Conservation (phyloP, 2,329 filamentous ascomycete genomes). For the Stemphylium vesicarium region DNA sequence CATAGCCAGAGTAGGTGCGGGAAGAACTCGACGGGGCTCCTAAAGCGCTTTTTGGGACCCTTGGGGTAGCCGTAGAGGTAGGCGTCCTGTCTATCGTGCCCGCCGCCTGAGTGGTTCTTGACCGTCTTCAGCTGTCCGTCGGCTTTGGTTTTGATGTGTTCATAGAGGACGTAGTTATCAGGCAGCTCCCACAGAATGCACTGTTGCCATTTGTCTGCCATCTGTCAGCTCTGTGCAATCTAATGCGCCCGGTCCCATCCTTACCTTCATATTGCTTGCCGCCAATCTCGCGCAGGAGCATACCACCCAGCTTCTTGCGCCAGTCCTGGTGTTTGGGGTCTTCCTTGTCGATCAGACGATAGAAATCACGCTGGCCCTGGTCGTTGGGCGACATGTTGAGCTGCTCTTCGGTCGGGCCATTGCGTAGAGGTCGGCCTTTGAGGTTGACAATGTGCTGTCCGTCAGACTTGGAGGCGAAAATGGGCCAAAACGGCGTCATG, state of each 20-base stretch:
- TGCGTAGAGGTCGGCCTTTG: constrained; percentile 58
- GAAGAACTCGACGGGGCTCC: constrained; percentile 66
- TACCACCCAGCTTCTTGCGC: constrained; percentile 65
- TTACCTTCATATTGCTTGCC: constrained; percentile 42
- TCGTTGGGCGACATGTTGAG: constrained; percentile 59
- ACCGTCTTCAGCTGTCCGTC: constrained; percentile 56
- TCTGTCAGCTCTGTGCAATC: constrained; percentile 41
- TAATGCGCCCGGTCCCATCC: background rate
- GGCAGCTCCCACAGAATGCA: constrained; percentile 63
- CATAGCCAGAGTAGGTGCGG: constrained; percentile 65
- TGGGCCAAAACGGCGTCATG: constrained; percentile 55
- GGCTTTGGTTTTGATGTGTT: constrained; percentile 62
- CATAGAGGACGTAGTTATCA: constrained; percentile 63
- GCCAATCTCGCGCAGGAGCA: constrained; percentile 60
- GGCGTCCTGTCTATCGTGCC: constrained; percentile 63
- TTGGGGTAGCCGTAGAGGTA: constrained; percentile 67
- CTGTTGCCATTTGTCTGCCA: constrained; percentile 43
- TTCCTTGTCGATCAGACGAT: constrained; percentile 57
- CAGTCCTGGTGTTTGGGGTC: constrained; percentile 64
- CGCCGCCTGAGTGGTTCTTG: constrained; percentile 58
- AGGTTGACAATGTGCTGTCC: constrained; percentile 57
- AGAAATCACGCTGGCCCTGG: constrained; percentile 62
- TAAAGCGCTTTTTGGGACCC: constrained; percentile 63
- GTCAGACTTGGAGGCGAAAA: constrained; percentile 58
- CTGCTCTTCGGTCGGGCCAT: constrained; percentile 60